Conservation (phyloP, 2,329 filamentous ascomycete species). For the Hypoxylon sp. region DNA sequence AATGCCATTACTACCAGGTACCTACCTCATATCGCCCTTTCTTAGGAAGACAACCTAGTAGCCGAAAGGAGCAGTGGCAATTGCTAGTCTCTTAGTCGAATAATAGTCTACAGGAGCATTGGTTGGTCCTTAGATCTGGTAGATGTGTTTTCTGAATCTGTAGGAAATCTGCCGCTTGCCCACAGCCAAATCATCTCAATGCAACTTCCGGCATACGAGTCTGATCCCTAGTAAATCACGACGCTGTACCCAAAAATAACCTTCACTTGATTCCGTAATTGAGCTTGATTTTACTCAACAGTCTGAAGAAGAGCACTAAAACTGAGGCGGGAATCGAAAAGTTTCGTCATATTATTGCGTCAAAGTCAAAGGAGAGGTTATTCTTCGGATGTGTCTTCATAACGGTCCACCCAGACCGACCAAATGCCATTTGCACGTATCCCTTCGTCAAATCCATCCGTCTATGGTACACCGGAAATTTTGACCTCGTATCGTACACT, state of each 20-base stretch:
- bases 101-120: too few species aligned
- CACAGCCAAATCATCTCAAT: background rate
- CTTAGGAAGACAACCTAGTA: background rate
- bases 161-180: background rate
- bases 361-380: slow-evolving; percentile 27
- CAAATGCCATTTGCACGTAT: slow-evolving; percentile 20
- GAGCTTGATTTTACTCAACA: background rate
- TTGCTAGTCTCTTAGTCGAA: background rate
- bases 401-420: slow-evolving; percentile 13
- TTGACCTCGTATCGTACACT: slow-evolving; percentile 37
- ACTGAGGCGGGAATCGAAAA: background rate
- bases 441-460: slow-evolving; percentile 19
- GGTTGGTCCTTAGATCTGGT: too few species aligned
- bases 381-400: slow-evolving; percentile 30
- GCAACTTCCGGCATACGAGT: background rate
- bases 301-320: background rate
- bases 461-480: slow-evolving; percentile 17
- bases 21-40: background rate
- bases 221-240: background rate
- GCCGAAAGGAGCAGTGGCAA: background rate
- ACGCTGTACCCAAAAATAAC: background rate
- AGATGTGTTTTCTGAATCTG: too few species aligned
- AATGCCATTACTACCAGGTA: background rate
- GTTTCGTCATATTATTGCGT: slow-evolving; percentile 36
- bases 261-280: background rate